Evolutionary conservation across 2,329 filamentous ascomycete species (phyloP).

Genomic region (Penicillium verrucosum): DNA sequence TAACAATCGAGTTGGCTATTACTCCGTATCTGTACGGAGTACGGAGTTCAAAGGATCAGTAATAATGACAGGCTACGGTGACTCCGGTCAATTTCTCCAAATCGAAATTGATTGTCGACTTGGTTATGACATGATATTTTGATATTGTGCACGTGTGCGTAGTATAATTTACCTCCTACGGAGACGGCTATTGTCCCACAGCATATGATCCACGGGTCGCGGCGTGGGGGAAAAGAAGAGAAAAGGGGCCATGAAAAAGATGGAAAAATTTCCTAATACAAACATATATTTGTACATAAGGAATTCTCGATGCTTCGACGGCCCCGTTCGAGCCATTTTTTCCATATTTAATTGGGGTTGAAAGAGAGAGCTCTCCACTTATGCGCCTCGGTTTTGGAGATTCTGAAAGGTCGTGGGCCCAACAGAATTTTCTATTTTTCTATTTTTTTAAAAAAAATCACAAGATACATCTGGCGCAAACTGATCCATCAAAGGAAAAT

Average conservation of each 20-base stretch:
- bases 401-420: not conserved
- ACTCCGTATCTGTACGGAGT: not conserved
- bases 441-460: too few species aligned
- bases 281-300: too few species aligned
- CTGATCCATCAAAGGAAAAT: not conserved
- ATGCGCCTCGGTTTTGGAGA: not conserved
- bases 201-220: constrained; percentile 13
- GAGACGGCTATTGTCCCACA: not conserved
- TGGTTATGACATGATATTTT: not conserved
- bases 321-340: constrained; percentile 2
- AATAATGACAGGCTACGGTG: not conserved
- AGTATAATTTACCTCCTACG: not conserved
- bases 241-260: not conserved
- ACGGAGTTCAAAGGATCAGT: not conserved
- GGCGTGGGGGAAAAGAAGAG: constrained; percentile 12
- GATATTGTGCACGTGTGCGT: not conserved
- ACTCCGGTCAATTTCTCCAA: not conserved
- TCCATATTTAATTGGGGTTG: not conserved
- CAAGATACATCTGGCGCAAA: not conserved
- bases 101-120: not conserved
- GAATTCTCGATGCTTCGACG: constrained; percentile 11
- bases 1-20: not conserved
- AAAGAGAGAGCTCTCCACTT: constrained; percentile 6
- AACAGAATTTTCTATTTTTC: not conserved
- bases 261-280: not conserved